These are phyloP conservation scores for Asterophora lycoperdoides DNA, from an alignment of 768 basidiomycete species.

Conservation along the genomic window DNA sequence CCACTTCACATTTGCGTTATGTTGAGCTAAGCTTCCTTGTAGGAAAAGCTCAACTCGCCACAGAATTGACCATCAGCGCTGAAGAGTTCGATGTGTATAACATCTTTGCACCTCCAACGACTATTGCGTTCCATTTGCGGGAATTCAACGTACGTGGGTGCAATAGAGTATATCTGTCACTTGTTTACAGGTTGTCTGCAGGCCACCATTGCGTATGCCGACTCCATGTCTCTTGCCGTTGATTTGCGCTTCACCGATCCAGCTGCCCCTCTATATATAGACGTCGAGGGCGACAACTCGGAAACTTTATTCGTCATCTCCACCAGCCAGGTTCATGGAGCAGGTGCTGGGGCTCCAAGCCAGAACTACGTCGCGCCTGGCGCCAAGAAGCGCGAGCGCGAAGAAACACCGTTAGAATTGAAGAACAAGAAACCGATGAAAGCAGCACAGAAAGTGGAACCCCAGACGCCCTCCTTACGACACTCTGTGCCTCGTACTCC, in stretches of 20 bases:
- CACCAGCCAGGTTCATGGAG: constrained; percentile 57
- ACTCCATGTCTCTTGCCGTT: constrained; percentile 59
- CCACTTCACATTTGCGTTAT: not conserved
- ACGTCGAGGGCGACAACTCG: constrained; percentile 62
- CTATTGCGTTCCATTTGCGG: constrained; percentile 74
- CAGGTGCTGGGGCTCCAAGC: constrained; percentile 21
- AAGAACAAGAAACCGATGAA: constrained; percentile 51
- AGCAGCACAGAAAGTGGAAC: constrained; percentile 35
- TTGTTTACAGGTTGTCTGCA: constrained; percentile 23
- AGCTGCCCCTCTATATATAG: constrained; percentile 69
- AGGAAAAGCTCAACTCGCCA: constrained; percentile 65
- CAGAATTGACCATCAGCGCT: constrained; percentile 70
- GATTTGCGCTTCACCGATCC: constrained; percentile 77
- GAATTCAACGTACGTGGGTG: constrained; percentile 67
- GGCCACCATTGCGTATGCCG: constrained; percentile 80
- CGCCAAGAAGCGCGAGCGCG: constrained; percentile 42
- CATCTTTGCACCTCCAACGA: constrained; percentile 55
- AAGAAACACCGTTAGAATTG: constrained; percentile 36
- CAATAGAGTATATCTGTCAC: not conserved
- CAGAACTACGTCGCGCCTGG: constrained; percentile 22
- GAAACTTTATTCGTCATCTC: constrained; percentile 76
- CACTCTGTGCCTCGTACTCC: constrained; percentile 6
- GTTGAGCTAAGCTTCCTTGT: not conserved
- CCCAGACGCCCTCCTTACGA: constrained; percentile 10
- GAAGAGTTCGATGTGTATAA: constrained; percentile 83